phyloP scores from a whole-genome alignment of 2,329 filamentous ascomycete species.

The Venturiaceae sp. region DNA sequence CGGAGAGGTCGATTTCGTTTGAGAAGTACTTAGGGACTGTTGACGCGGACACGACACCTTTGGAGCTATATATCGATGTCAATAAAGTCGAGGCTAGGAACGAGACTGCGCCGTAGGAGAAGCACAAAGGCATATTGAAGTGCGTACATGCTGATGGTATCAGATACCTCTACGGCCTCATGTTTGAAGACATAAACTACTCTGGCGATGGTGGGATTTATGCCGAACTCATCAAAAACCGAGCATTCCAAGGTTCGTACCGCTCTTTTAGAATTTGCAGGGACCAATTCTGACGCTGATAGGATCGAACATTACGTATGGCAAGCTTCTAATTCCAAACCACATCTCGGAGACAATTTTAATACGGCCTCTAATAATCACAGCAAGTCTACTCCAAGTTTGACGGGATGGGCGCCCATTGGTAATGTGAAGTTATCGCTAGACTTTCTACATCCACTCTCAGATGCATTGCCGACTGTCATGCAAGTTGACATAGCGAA shows the following conservation, averaged over 20 bases:
- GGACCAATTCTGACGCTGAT: neutral
- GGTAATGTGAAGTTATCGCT: slow-evolving; percentile 25
- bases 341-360: slow-evolving; percentile 15
- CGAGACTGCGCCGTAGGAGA: slow-evolving; percentile 7
- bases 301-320: slow-evolving; percentile 15
- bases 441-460: slow-evolving; percentile 32
- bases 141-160: neutral
- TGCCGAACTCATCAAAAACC: slow-evolving; percentile 60
- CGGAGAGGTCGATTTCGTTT: neutral
- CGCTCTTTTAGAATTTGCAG: slow-evolving; percentile 18
- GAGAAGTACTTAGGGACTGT: neutral
- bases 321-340: too few relatives aligned
- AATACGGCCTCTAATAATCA: slow-evolving; percentile 18
- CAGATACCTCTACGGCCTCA: slow-evolving; percentile 8
- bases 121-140: neutral
- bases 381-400: slow-evolving; percentile 18
- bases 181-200: slow-evolving; percentile 50
- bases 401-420: slow-evolving; percentile 19
- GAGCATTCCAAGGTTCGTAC: slow-evolving; percentile 52
- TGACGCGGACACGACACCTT: neutral
- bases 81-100: neutral
- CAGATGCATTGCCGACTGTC: slow-evolving; percentile 32
- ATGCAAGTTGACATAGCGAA: slow-evolving; percentile 28
- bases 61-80: neutral
- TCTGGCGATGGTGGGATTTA: slow-evolving; percentile 66